phyloP scores from a whole-genome alignment of 2,329 filamentous ascomycete species.

The Aspergillus sp. region DNA sequence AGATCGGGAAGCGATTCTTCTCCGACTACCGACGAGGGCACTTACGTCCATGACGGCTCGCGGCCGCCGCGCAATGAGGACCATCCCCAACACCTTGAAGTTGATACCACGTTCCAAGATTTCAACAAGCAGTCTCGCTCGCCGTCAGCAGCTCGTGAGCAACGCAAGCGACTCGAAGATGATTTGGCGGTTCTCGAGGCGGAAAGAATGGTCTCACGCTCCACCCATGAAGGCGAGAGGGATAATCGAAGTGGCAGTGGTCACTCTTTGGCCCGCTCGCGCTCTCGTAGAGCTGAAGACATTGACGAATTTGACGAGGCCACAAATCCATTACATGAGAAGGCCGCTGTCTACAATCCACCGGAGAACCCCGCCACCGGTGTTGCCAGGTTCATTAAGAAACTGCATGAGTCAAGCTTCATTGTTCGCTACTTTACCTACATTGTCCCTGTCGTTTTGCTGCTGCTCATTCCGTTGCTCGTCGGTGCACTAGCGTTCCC shows the following conservation, averaged over 20 bases:
- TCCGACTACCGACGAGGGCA: conserved; percentile 32
- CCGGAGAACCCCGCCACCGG: conserved; percentile 62
- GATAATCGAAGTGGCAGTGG: conserved; percentile 37
- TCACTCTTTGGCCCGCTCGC: conserved; percentile 51
- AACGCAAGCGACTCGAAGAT: conserved; percentile 63
- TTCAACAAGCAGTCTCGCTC: conserved; percentile 38
- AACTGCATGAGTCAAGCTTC: conserved; percentile 64
- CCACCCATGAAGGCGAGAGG: conserved; percentile 31
- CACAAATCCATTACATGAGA: conserved; percentile 69
- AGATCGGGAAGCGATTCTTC: conserved; percentile 25
- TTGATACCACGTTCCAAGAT: conserved; percentile 28
- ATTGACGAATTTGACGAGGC: conserved; percentile 67
- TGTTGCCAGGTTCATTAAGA: conserved; percentile 65
- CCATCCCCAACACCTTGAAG: conserved; percentile 17
- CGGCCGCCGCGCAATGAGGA: background rate
- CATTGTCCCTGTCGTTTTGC: conserved; percentile 62
- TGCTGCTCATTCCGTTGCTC: conserved; percentile 68
- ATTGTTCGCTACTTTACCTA: conserved; percentile 71
- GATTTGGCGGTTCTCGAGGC: conserved; percentile 65
- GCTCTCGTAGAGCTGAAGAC: conserved; percentile 55
- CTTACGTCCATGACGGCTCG: conserved; percentile 28
- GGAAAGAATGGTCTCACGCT: conserved; percentile 58
- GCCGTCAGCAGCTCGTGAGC: conserved; percentile 58
- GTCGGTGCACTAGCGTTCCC: conserved; percentile 62
- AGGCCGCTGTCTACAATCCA: conserved; percentile 63